Base-by-base conservation (phyloP, 1,139 yeast species). In the Wickerhamomyces sp. region DNA sequence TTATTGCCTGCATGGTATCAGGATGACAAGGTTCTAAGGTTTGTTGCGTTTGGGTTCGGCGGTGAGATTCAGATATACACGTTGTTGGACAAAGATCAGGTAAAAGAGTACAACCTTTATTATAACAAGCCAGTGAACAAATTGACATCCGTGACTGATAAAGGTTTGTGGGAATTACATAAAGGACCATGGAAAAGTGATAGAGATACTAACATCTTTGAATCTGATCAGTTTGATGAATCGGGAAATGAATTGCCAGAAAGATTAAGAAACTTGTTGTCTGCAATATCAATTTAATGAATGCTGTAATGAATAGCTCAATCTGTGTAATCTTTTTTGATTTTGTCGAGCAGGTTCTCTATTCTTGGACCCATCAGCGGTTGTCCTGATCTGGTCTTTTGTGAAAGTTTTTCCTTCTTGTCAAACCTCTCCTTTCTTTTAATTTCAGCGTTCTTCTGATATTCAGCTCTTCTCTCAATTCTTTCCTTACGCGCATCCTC, bases 311-410 rank as follows among this genome's bases (percentile, higher is more conserved):
- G 16, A 12, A 17, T 15, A 32, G 22, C 8, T 18, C 18, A 26
- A 18, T 26, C 28, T 7, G 21, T 23, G 16, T 20, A 35, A 42
- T 76, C 78, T 33, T 64, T 66, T 50, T 73, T 75, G 43, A 89
- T 85, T 58, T 87, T 86, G 38, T 84, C 94, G 36, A 89, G 66
- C 29, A 89, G 64, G 47, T 78, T 75, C 40, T 78, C 82, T 40
- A 89, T 86, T 55, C 95, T 72, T 9, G 96, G 93, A 0, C 87
- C 96, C 94, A 89, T 86, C 32, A 75, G 59, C 2, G 96, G 96
- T 57, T 89, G 97, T 1, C 97, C 96, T 6, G 68, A 58, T 44
- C 68, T 68, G 2, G 95, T 88, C 40, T 67, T 77, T 44, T 81
- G 72, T 2, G 76, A 61, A 10, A 82, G 47, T 24, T 61, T 63